Conservation (phyloP, 306 rosid genomes). For the Abrus pulchellus region DNA sequence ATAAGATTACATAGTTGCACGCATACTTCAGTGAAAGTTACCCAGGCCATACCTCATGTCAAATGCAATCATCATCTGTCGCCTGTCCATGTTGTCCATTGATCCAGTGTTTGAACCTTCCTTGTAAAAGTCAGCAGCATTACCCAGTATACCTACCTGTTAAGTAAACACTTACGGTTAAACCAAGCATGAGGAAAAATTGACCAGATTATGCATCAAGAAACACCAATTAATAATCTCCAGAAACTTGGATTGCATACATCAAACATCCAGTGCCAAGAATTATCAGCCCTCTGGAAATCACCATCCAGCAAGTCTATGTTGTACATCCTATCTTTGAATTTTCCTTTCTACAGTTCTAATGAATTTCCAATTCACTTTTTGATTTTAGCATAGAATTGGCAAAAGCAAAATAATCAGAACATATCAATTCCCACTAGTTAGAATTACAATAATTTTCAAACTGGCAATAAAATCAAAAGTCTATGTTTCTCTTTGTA, state of each 20-base stretch:
- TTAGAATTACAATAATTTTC: conserved; percentile 4
- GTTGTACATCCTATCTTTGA: conserved; percentile 28
- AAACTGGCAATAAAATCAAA: conserved; percentile 27
- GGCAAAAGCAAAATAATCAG: conserved; percentile 31
- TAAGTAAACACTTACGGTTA: conserved; percentile 33
- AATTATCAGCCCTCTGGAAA: conserved; percentile 32
- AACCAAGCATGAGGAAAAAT: conserved; percentile 37
- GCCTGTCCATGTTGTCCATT: conserved; percentile 76
- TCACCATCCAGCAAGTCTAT: conserved; percentile 22
- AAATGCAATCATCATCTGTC: conserved; percentile 99
- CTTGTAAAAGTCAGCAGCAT: conserved; percentile 86
- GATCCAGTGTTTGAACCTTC: conserved; percentile 63
- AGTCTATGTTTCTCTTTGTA: conserved; percentile 19
- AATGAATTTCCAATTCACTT: conserved; percentile 30
- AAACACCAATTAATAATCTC: conserved; percentile 39
- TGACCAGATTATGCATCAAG: conserved; percentile 39
- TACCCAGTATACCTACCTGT: conserved; percentile 96
- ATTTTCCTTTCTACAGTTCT: conserved; percentile 36
- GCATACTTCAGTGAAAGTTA: conserved; percentile 37
- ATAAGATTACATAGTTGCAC: conserved; percentile 43
- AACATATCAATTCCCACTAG: conserved; percentile 7
- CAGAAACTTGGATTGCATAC: conserved; percentile 42
- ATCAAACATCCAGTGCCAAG: conserved; percentile 25
- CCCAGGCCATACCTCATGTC: conserved; percentile 82
- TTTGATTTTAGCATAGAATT: conserved; percentile 21